Evolutionary conservation across 225 moss, liverwort and hornwort genomes (phyloP).

Genomic region (Lunularia cruciata): DNA sequence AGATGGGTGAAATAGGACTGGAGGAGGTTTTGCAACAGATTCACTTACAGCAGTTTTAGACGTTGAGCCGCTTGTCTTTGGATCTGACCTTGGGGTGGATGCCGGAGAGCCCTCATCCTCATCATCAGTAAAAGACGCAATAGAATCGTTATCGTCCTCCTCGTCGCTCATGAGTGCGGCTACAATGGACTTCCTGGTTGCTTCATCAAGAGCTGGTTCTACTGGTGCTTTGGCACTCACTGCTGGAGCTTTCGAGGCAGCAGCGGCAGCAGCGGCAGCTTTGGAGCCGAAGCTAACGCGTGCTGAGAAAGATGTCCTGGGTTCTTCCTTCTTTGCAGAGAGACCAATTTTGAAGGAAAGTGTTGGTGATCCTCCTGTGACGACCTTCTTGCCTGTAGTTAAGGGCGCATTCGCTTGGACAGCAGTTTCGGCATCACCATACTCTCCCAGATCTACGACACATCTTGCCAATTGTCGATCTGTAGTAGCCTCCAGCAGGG

Average conservation of each 20-base stretch:
- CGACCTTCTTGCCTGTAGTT: conserved; percentile 36
- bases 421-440: conserved; percentile 43
- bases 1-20: not conserved
- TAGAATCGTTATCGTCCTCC: conserved; percentile 50
- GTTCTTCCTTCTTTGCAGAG: conserved; percentile 29
- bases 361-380: conserved; percentile 32
- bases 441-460: conserved; percentile 63
- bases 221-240: conserved; percentile 26
- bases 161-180: conserved; percentile 56
- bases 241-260: conserved; percentile 23
- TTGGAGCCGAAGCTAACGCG: conserved; percentile 40
- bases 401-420: conserved; percentile 50
- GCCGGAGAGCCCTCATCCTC: conserved; percentile 59
- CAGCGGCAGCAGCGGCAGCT: conserved; percentile 12
- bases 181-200: conserved; percentile 35
- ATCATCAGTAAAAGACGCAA: conserved; percentile 86
- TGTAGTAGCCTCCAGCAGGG: conserved; percentile 44
- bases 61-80: conserved; percentile 1
- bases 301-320: conserved; percentile 30
- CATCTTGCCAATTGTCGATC: conserved; percentile 39
- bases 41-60: conserved; percentile 14
- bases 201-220: conserved; percentile 41
- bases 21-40: conserved; percentile 12
- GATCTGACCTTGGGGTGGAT: conserved; percentile 23
- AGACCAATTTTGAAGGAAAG: conserved; percentile 55